Evolutionary conservation across 1,139 yeast species (phyloP).

Genomic region (Torulaspora pretoriensis): DNA sequence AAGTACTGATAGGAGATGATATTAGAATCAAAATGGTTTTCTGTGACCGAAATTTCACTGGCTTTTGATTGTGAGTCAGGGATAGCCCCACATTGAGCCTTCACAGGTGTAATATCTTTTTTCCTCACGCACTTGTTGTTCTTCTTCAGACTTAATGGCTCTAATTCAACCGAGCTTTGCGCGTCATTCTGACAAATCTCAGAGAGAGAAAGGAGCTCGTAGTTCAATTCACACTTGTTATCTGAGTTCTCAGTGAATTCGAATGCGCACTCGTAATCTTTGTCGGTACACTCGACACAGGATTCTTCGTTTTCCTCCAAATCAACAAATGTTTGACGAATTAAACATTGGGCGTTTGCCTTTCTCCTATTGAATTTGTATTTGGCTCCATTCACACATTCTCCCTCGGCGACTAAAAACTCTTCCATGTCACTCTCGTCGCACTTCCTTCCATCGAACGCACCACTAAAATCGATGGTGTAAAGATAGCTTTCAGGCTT

Average conservation of each 20-base stretch:
- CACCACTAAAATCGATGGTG: constrained; percentile 59
- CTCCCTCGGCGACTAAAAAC: constrained; percentile 53
- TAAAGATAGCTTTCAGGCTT: constrained; percentile 32
- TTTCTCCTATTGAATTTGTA: constrained; percentile 69
- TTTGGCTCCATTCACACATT: constrained; percentile 70
- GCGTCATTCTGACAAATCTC: constrained; percentile 35
- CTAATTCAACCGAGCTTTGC: constrained; percentile 17
- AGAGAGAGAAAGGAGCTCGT: constrained; percentile 32
- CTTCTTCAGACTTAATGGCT: constrained; percentile 39
- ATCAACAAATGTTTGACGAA: constrained; percentile 57
- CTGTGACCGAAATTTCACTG: constrained; percentile 28
- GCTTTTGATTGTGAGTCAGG: constrained; percentile 16
- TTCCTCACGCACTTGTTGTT: constrained; percentile 47
- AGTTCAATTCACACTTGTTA: constrained; percentile 55
- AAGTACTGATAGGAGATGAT: constrained; percentile 36
- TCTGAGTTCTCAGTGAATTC: constrained; percentile 48
- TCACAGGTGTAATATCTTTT: constrained; percentile 19
- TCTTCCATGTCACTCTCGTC: constrained; percentile 58
- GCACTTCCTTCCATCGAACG: constrained; percentile 54
- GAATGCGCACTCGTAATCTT: constrained; percentile 70
- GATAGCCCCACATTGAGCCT: constrained; percentile 35
- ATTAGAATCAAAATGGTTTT: constrained; percentile 35
- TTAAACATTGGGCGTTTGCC: constrained; percentile 62
- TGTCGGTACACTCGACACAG: constrained; percentile 58
- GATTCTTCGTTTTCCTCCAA: constrained; percentile 51